Percentiles rank a stretch among this genome's conserved stretches.
Evolutionary conservation across 2,329 filamentous ascomycete genomes (phyloP).

Genomic region (Aspergillus fijiensis): DNA sequence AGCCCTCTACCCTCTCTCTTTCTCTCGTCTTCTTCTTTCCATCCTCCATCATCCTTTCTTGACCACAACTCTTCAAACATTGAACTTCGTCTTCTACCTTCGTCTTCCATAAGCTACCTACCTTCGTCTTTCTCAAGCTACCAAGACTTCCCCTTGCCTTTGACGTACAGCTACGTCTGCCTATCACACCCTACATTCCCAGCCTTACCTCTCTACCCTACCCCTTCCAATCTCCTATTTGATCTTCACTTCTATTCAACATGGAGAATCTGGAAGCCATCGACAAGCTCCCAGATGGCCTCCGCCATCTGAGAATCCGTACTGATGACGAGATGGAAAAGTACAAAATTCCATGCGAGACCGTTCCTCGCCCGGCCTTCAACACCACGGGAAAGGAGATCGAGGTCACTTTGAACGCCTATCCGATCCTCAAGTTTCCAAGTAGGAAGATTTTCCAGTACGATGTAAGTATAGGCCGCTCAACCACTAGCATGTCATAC

Average conservation of each 20-base stretch:
- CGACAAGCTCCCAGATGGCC: constrained; percentile 22
- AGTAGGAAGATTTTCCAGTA: constrained; percentile 72
- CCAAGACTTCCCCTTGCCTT: not conserved
- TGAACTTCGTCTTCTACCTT: not conserved
- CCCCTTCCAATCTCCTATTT: not conserved
- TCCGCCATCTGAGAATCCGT: constrained; percentile 26
- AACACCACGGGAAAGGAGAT: constrained; percentile 60
- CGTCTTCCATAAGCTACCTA: not conserved
- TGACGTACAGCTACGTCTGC: not conserved
- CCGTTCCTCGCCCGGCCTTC: constrained; percentile 53
- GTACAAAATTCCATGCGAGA: constrained; percentile 35
- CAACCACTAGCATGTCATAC: not conserved
- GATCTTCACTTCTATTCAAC: not conserved
- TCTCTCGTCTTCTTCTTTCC: not conserved
- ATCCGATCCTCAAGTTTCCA: constrained; percentile 63
- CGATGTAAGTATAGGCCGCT: constrained; percentile 61
- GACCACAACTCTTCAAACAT: not conserved
- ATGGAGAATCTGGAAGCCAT: constrained; percentile 26
- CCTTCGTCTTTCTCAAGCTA: not conserved
- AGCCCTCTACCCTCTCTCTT: not conserved
- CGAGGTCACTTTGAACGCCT: constrained; percentile 69
- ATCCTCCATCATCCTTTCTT: not conserved
- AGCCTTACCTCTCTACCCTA: not conserved
- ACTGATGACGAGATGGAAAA: constrained; percentile 31
- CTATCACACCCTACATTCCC: not conserved